Evolutionary conservation across 306 rosid species (phyloP).

Genomic region (Glycine soja): DNA sequence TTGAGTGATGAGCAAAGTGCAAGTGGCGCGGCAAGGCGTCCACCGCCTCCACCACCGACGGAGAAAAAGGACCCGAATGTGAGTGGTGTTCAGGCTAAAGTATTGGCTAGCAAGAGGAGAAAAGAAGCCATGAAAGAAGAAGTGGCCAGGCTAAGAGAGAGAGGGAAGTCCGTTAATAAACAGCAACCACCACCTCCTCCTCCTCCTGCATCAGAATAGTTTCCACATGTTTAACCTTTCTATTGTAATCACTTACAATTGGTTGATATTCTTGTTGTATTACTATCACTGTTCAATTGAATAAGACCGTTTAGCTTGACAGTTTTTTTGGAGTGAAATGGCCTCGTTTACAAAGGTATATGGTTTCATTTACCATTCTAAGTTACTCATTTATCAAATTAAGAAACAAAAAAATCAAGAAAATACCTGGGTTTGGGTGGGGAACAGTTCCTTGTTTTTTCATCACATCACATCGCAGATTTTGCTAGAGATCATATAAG

Average conservation of each 20-base stretch:
- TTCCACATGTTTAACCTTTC: not conserved
- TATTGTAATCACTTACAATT: not conserved
- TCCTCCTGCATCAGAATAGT: constrained; percentile 31
- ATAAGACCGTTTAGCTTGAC: not conserved
- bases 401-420: no score
- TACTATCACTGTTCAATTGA: not conserved
- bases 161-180: constrained; percentile 57
- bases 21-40: constrained; percentile 76
- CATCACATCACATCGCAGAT: no score
- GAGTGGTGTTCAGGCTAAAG: constrained; percentile 84
- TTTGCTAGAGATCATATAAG: no score
- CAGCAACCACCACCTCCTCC: constrained; percentile 8
- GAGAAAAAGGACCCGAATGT: constrained; percentile 87
- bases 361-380: no score
- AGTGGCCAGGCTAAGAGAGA: constrained; percentile 66
- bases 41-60: constrained; percentile 66
- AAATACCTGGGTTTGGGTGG: no score
- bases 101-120: constrained; percentile 87
- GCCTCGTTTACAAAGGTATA: not conserved
- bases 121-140: constrained; percentile 86
- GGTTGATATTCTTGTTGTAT: constrained; percentile 23
- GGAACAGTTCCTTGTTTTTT: no score
- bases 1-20: constrained; percentile 55
- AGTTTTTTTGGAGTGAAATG: not conserved
- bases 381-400: no score